Conservation (phyloP, 306 rosid species). For the Pachyrhizus erosus region DNA sequence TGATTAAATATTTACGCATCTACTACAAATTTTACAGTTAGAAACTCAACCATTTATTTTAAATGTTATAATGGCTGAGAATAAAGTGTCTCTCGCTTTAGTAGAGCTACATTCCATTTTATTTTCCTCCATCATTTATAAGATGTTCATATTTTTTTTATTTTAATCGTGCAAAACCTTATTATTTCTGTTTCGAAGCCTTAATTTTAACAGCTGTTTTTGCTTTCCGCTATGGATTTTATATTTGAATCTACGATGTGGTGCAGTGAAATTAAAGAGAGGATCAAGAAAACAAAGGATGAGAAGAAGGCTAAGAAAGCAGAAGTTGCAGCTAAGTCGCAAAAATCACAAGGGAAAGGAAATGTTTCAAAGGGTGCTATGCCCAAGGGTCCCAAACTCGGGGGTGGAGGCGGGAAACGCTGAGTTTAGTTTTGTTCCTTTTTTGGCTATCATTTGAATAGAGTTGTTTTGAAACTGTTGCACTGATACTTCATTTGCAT, state of each 20-base stretch:
- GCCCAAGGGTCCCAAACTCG: slow-evolving; percentile 86
- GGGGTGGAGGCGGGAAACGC: slow-evolving; percentile 94
- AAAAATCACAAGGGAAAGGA: slow-evolving; percentile 65
- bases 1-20: too few relatives aligned
- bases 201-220: neutral
- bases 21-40: too few relatives aligned
- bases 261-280: slow-evolving; percentile 81
- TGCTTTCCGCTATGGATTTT: neutral
- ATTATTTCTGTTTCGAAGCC: neutral
- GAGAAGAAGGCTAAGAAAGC: slow-evolving; percentile 93
- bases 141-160: neutral
- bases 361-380: slow-evolving; percentile 62
- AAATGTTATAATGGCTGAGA: too few relatives aligned
- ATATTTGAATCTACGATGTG: neutral
- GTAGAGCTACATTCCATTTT: too few relatives aligned
- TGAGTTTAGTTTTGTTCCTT: slow-evolving; percentile 43
- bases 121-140: neutral
- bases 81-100: neutral
- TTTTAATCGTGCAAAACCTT: too few relatives aligned
- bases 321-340: slow-evolving; percentile 68
- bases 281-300: slow-evolving; percentile 88
- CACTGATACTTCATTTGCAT: slow-evolving; percentile 38
- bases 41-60: too few relatives aligned
- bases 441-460: slow-evolving; percentile 37
- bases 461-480: slow-evolving; percentile 31